These are phyloP conservation scores for Penicillium lagena DNA, from an alignment of 495 filamentous ascomycete species.

Conservation along the genomic window DNA sequence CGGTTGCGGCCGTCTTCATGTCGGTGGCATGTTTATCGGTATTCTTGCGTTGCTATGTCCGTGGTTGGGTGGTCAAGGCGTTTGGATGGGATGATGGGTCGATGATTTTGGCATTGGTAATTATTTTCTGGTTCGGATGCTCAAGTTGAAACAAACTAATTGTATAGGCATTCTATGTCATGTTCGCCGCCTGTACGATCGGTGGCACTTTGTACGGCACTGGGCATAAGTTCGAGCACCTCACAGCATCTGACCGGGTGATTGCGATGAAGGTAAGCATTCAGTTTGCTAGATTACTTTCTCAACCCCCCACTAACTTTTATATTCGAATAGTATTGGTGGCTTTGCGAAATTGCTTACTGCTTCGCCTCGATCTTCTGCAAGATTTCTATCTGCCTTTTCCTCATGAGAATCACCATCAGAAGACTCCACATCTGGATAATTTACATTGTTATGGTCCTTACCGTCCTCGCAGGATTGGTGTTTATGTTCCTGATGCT, in stretches of 20 bases:
- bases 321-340: conserved; percentile 25
- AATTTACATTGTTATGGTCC: conserved; percentile 30
- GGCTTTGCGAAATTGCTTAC: conserved; percentile 37
- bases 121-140: not conserved
- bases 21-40: conserved; percentile 29
- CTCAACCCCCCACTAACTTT: not conserved
- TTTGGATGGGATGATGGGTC: conserved; percentile 39
- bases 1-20: conserved; percentile 33
- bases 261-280: conserved; percentile 31
- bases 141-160: not conserved
- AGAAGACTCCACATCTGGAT: conserved; percentile 25
- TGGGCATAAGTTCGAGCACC: conserved; percentile 19
- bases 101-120: conserved; percentile 34
- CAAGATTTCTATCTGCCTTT: conserved; percentile 40
- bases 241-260: conserved; percentile 20
- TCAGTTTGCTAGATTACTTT: not conserved
- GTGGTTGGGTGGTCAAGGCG: conserved; percentile 29
- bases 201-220: conserved; percentile 32
- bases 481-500: conserved; percentile 37
- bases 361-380: conserved; percentile 34
- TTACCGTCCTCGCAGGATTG: conserved; percentile 28
- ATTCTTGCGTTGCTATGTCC: conserved; percentile 37
- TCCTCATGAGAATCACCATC: conserved; percentile 41
- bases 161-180: conserved; percentile 22
- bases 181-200: conserved; percentile 36